Evolutionary conservation across 768 basidiomycete species (phyloP), one percentile per base, ranked within the genome.

Genomic region (Termitomyces sp.): DNA sequence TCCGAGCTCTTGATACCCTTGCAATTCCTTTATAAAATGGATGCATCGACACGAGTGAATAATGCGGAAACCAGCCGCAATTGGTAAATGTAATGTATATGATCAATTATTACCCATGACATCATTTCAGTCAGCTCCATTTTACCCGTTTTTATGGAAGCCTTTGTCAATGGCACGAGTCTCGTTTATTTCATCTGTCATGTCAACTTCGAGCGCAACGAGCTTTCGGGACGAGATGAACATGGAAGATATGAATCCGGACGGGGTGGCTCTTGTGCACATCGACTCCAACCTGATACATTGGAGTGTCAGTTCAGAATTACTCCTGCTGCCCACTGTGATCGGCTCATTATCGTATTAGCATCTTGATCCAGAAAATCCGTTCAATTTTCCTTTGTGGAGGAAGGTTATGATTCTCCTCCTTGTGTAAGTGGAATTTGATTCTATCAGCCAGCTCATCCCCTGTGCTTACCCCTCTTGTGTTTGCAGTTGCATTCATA

Each of bases 341-440:
- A 40, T 35, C 44, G 49, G n/a, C 51, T 33, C 26, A 51, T 40
- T 13, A n/a, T 26, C n/a, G 51, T 47, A 20, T 23, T 33, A 67
- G 66, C 47, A 60, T 52, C 59, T 64, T 46, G 66, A 67, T 38
- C 44, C 62, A 50, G 63, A 62, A 44, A 67, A 67, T 38, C 64
- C 64, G n/a, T 67, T 62, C 50, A 65, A 67, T 41, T 67, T 59
- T 61, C 64, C 66, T 16, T 38, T 52, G 1, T 65, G 64, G 64
- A 65, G 51, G 43, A 67, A 67, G 33, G 14, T 46, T 8, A 57
- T 67, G 62, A 67, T 67, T 28, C 65, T 64, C 30, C 38, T 33
- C 10, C 47, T 67, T 10, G 33, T 65, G 66, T 67, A 47, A 55
- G 62, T 59, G 6, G 12, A 40, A 26, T 10, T 14, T 46, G 5